phyloP scores from a whole-genome alignment of 1,284 basidiomycete genomes.

The Trichosporon inkin region DNA sequence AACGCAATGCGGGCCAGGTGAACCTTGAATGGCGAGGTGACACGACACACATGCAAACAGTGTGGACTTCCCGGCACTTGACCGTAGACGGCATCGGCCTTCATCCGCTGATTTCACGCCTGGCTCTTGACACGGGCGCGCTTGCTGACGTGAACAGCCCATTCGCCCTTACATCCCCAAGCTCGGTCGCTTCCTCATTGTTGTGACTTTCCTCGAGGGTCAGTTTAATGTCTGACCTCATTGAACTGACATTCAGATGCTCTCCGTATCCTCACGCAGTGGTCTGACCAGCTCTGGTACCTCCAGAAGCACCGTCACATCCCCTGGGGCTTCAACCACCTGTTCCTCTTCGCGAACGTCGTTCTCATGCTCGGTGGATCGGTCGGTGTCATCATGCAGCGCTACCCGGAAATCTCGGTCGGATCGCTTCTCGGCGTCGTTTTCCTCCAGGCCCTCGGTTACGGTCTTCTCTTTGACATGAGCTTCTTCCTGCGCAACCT shows the following conservation, averaged over 20 bases:
- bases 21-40: conserved; percentile 2
- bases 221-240: conserved; percentile 20
- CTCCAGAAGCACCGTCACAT: conserved; percentile 91
- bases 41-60: conserved; percentile 5
- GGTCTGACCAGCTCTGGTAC: conserved; percentile 96
- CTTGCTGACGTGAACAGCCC: conserved; percentile 52
- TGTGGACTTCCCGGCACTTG: not conserved
- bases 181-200: conserved; percentile 93
- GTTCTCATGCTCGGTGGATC: conserved; percentile 88
- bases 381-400: conserved; percentile 80
- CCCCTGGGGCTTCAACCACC: conserved; percentile 88
- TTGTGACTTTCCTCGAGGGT: conserved; percentile 94
- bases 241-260: conserved; percentile 56
- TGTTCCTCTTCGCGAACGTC: conserved; percentile 89
- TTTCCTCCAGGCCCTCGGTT: conserved; percentile 88
- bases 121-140: not conserved
- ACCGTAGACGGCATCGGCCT: not conserved
- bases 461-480: conserved; percentile 92
- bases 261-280: conserved; percentile 86
- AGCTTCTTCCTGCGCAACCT: conserved; percentile 99
- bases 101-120: not conserved
- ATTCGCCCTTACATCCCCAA: conserved; percentile 91
- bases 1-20: not conserved
- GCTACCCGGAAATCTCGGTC: conserved; percentile 82
- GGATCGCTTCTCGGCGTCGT: conserved; percentile 87